phyloP scores from a whole-genome alignment of 768 basidiomycete genomes.

The Pisolithus orientalis region DNA sequence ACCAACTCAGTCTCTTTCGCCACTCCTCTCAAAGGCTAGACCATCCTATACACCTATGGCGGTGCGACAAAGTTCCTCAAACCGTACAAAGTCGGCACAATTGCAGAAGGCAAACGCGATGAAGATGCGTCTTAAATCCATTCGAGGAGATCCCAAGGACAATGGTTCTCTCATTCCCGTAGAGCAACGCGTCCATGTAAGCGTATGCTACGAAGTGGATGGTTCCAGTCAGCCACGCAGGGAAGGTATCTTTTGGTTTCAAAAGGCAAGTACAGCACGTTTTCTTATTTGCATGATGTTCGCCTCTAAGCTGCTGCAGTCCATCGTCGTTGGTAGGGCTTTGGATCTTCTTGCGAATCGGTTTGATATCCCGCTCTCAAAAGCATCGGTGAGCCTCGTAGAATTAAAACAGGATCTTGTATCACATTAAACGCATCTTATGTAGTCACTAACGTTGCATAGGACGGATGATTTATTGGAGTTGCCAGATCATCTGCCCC shows the following conservation, averaged over 20 bases:
- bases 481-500: conserved; percentile 43
- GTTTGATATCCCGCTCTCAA: conserved; percentile 11
- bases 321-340: conserved; percentile 50
- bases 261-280: conserved; percentile 43
- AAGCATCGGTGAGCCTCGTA: conserved; percentile 10
- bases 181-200: conserved; percentile 56
- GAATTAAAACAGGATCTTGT: not conserved
- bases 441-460: conserved; percentile 39
- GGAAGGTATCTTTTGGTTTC: conserved; percentile 60
- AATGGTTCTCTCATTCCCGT: conserved; percentile 38
- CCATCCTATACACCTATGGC: conserved; percentile 29
- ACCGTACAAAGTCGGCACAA: conserved; percentile 50
- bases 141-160: conserved; percentile 57
- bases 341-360: conserved; percentile 45
- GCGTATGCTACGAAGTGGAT: conserved; percentile 27
- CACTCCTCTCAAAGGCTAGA: conserved; percentile 45
- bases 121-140: conserved; percentile 69
- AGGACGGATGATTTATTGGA: conserved; percentile 17
- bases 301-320: conserved; percentile 30
- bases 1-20: conserved; percentile 46
- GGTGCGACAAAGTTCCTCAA: conserved; percentile 32
- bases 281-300: not conserved
- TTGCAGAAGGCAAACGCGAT: conserved; percentile 57
- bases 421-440: conserved; percentile 14
- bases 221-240: conserved; percentile 14